Evolutionary conservation across 768 basidiomycete genomes (phyloP).

Genomic region (Lyophyllum semitale): DNA sequence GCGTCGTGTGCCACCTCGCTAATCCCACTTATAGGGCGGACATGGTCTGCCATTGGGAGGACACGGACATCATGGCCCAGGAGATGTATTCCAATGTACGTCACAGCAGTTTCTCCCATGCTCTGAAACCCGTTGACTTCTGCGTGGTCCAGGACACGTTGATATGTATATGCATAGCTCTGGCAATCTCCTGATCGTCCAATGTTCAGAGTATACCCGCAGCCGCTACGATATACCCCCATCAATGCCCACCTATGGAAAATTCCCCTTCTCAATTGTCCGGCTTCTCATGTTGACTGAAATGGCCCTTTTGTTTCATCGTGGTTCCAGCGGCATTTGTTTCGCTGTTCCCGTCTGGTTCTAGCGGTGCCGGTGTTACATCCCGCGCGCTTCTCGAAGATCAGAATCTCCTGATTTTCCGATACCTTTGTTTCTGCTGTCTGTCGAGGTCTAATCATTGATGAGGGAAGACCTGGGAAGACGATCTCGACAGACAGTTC

Average conservation of each 20-base stretch:
- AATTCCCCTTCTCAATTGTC: slow-evolving; percentile 15
- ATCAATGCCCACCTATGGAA: slow-evolving; percentile 20
- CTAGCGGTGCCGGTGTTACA: slow-evolving; percentile 33
- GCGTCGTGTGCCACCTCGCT: slow-evolving; percentile 9
- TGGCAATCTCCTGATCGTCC: slow-evolving; percentile 41
- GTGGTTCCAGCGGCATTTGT: slow-evolving; percentile 1
- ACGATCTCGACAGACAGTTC: slow-evolving; percentile 10
- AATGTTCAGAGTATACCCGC: slow-evolving; percentile 18
- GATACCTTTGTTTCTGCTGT: slow-evolving; percentile 16
- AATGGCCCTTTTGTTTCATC: slow-evolving; percentile 6
- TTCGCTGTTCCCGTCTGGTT: slow-evolving; percentile 25
- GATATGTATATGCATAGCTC: slow-evolving; percentile 52
- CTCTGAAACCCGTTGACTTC: slow-evolving; percentile 11
- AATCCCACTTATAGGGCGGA: slow-evolving; percentile 55
- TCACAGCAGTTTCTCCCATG: slow-evolving; percentile 17
- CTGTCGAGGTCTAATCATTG: slow-evolving; percentile 9
- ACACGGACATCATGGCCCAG: slow-evolving; percentile 74
- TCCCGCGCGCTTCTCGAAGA: slow-evolving; percentile 30
- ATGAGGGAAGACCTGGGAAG: slow-evolving; percentile 10
- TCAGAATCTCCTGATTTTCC: slow-evolving; percentile 27
- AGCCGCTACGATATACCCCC: slow-evolving; percentile 25
- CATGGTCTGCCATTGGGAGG: slow-evolving; percentile 88
- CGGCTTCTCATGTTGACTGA: background rate
- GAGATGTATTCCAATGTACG: slow-evolving; percentile 81
- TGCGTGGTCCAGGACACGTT: slow-evolving; percentile 57